phyloP scores from a whole-genome alignment of 1,284 basidiomycete genomes.

The Vanrija pseudolonga region DNA sequence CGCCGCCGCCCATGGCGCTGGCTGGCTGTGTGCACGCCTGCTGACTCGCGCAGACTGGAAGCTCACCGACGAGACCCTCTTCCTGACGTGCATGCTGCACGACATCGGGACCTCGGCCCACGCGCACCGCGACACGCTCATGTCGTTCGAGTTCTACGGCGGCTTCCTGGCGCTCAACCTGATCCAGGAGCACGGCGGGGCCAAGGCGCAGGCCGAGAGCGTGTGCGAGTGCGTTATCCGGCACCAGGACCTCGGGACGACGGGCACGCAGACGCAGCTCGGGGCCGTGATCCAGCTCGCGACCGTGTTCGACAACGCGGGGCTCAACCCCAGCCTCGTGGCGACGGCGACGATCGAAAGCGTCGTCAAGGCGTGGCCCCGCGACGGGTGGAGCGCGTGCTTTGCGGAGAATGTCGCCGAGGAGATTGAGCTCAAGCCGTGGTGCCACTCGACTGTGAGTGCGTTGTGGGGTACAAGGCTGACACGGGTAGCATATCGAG shows the following conservation, averaged over 20 bases:
- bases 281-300: slow-evolving; percentile 22
- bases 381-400: slow-evolving; percentile 25
- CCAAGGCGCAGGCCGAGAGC: slow-evolving; percentile 55
- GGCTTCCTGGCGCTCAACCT: slow-evolving; percentile 37
- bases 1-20: too few relatives aligned
- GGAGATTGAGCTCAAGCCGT: slow-evolving; percentile 24
- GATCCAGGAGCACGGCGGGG: slow-evolving; percentile 46
- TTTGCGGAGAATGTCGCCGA: slow-evolving; percentile 23
- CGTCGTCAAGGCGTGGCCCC: slow-evolving; percentile 14
- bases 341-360: slow-evolving; percentile 14
- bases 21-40: too few relatives aligned
- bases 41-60: slow-evolving; percentile 10
- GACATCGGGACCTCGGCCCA: slow-evolving; percentile 58
- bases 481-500: neutral
- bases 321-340: slow-evolving; percentile 13
- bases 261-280: slow-evolving; percentile 35
- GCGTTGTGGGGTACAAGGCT: too few relatives aligned
- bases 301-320: slow-evolving; percentile 26
- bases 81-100: slow-evolving; percentile 56
- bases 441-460: slow-evolving; percentile 2
- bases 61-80: slow-evolving; percentile 57
- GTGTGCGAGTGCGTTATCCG: slow-evolving; percentile 60
- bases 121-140: slow-evolving; percentile 56
- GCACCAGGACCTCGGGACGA: slow-evolving; percentile 59
- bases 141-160: slow-evolving; percentile 58